Evolutionary conservation across 176 grass and related monocot genomes (phyloP), one percentile per base, ranked within the genome.

Genomic region (Carex parvula): DNA sequence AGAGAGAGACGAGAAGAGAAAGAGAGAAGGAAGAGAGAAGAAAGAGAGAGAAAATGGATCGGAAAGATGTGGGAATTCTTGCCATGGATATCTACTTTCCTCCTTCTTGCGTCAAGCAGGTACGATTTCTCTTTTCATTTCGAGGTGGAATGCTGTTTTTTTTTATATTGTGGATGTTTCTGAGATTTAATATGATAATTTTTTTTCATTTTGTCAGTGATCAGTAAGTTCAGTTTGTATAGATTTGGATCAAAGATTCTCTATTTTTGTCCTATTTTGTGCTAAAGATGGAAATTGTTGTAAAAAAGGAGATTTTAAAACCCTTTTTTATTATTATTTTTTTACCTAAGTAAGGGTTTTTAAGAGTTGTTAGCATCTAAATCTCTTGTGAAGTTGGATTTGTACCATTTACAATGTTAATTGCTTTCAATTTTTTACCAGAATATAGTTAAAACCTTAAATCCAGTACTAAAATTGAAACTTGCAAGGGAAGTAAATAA

Each of bases 41-140:
- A 58, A 4, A 41, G 58, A 24, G 7, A 82, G 69, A 48, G 82
- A 37, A 26, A 82, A 92, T 92, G 94, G 91, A 88, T 77, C 64
- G 29, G 63, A 93, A 93, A 84, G 89, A 95, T 84, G 96, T 92
- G 17, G 96, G 96, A 50, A 90, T 99, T 83, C 93, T 95, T 46
- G 96, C 96, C 91, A 92, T 99, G 86, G 96, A 92, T 79, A 89
- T 95, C 83, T 98, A 98, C 83, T 98, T 95, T 85, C 95, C 95
- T 86, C 84, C 89, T 85, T 85, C 88, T 88, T 92, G 84, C 83
- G 91, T 95, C 15, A 88, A 81, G 12, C 95, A 95, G 89, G 94
- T 94, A 63, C 42, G 53, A 74, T 17, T 29, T 77, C 68, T 48
- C 20, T 70, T 68, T 58, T 86, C 22, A 11, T 84, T 64, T 73